These are phyloP conservation scores for Exophiala spinifera DNA, from an alignment of 2,329 filamentous ascomycete species.

Conservation along the genomic window DNA sequence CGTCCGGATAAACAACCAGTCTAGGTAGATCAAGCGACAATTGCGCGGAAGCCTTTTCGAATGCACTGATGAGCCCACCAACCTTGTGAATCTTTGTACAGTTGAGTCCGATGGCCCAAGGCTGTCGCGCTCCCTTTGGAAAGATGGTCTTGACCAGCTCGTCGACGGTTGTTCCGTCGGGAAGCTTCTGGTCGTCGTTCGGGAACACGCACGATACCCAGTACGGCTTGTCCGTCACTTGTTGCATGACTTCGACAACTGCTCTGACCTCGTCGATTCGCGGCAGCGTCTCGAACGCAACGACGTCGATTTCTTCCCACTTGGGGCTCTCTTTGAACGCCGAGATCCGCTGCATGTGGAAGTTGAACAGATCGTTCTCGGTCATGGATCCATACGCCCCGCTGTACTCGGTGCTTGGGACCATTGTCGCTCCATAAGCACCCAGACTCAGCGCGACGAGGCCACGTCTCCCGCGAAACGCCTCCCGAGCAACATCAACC, in stretches of 20 bases:
- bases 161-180: constrained; percentile 53
- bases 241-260: constrained; percentile 47
- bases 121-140: constrained; percentile 31
- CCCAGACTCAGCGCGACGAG: constrained; percentile 60
- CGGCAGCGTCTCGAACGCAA: constrained; percentile 66
- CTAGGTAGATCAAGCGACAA: constrained; percentile 46
- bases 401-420: constrained; percentile 63
- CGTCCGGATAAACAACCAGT: constrained; percentile 66
- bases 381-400: constrained; percentile 54
- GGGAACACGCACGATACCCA: constrained; percentile 66
- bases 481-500: constrained; percentile 37
- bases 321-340: constrained; percentile 49
- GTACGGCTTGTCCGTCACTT: constrained; percentile 41
- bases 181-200: constrained; percentile 50
- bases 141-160: constrained; percentile 44
- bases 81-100: constrained; percentile 51
- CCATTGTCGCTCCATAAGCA: constrained; percentile 65
- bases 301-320: constrained; percentile 47
- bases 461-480: constrained; percentile 38
- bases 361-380: constrained; percentile 47
- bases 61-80: constrained; percentile 28
- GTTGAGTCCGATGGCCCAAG: constrained; percentile 66
- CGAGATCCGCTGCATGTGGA: constrained; percentile 56
- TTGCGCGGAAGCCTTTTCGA: constrained; percentile 36
- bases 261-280: constrained; percentile 61